phyloP scores from a whole-genome alignment of 306 rosid species.

The Medicago ruthenica region DNA sequence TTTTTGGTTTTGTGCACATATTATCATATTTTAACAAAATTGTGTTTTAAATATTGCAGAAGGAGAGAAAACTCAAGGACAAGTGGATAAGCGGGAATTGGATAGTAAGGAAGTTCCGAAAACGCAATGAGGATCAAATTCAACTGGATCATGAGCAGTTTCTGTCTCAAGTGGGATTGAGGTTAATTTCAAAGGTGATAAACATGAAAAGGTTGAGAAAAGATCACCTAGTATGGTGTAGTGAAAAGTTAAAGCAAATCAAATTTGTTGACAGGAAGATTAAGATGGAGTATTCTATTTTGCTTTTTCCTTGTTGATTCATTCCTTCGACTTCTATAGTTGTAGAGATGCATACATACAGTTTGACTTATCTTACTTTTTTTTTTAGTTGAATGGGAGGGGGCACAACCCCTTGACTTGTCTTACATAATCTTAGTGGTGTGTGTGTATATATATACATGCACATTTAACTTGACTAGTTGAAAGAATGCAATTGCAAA shows the following conservation, averaged over 20 bases:
- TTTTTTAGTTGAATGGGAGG: no score
- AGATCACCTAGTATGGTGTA: conserved; percentile 78
- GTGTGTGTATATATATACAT: neutral
- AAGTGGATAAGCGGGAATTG: conserved; percentile 68
- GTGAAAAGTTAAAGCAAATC: conserved; percentile 59
- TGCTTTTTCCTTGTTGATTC: conserved; percentile 78
- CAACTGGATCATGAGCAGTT: conserved; percentile 52
- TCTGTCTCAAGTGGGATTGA: conserved; percentile 75
- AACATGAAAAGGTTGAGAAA: conserved; percentile 63
- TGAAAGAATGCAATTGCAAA: neutral
- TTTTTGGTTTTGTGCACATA: neutral
- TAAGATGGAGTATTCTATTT: conserved; percentile 66
- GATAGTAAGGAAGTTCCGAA: conserved; percentile 73
- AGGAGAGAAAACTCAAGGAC: conserved; percentile 72
- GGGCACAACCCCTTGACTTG: neutral
- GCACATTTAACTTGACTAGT: neutral
- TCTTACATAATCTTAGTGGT: neutral
- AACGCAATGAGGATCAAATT: conserved; percentile 49
- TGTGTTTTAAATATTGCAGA: conserved; percentile 50
- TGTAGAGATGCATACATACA: neutral
- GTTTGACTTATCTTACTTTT: neutral
- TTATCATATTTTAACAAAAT: neutral
- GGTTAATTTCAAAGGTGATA: conserved; percentile 72
- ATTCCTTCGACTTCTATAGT: neutral
- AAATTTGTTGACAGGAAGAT: conserved; percentile 56